These are phyloP conservation scores for Serendipita vermifera DNA, from an alignment of 768 basidiomycete genomes.

Conservation along the genomic window DNA sequence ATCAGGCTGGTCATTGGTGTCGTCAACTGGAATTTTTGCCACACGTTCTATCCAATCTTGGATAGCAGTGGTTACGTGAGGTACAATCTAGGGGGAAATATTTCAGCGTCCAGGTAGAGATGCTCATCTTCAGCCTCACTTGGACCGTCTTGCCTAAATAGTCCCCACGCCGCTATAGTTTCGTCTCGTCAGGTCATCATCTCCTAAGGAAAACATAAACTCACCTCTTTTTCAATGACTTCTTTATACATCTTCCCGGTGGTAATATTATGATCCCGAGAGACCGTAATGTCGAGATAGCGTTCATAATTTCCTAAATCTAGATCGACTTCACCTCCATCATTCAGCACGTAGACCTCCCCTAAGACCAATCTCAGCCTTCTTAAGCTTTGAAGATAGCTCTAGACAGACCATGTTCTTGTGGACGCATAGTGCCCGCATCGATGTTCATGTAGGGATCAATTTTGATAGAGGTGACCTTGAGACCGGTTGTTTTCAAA, in stretches of 20 bases:
- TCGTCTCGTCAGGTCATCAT: constrained; percentile 31
- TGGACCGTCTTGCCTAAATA: constrained; percentile 97
- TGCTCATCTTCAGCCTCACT: constrained; percentile 29
- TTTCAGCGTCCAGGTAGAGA: not conserved
- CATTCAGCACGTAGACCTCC: constrained; percentile 96
- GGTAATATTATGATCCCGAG: constrained; percentile 93
- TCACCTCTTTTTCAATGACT: constrained; percentile 93
- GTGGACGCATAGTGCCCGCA: constrained; percentile 97
- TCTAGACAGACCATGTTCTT: constrained; percentile 73
- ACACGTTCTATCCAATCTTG: constrained; percentile 98
- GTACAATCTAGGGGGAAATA: constrained; percentile 53
- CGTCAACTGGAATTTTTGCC: constrained; percentile 86
- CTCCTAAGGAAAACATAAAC: constrained; percentile 16
- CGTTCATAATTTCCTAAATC: constrained; percentile 98
- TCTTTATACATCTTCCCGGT: constrained; percentile 96
- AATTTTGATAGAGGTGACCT: constrained; percentile 98
- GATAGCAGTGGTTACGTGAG: constrained; percentile 91
- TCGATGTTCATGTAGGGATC: constrained; percentile 99
- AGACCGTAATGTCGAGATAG: constrained; percentile 88
- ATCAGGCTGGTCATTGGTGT: constrained; percentile 84
- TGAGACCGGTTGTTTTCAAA: constrained; percentile 87
- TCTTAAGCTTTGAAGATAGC: not conserved
- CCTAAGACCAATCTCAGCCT: constrained; percentile 33
- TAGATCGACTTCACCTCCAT: constrained; percentile 95
- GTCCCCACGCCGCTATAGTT: constrained; percentile 38